phyloP scores from a whole-genome alignment of 768 basidiomycete genomes.

The Paxillus rubicundulus region DNA sequence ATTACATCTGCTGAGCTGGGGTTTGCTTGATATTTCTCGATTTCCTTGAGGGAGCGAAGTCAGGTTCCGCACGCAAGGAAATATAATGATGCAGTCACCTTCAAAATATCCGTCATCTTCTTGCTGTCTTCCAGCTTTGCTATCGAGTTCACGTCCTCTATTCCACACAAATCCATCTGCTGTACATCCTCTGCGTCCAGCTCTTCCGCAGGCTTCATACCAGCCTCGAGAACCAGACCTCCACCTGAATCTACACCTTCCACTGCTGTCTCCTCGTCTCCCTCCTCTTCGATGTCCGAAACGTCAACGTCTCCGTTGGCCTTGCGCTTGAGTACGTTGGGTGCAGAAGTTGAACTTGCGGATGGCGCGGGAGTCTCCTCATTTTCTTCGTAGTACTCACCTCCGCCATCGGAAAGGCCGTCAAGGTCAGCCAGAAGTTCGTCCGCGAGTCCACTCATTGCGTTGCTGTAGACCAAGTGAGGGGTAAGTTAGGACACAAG shows the following conservation, averaged over 20 bases:
- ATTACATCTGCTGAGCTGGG: conserved; percentile 80
- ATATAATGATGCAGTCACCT: conserved; percentile 42
- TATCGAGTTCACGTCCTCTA: conserved; percentile 85
- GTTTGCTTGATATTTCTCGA: conserved; percentile 78
- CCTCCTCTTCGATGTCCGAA: conserved; percentile 52
- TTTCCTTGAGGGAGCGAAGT: conserved; percentile 55
- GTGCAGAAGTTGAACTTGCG: conserved; percentile 11
- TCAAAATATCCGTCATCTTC: conserved; percentile 82
- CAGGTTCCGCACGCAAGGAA: background rate
- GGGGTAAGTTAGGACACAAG: background rate
- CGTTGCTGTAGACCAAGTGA: background rate
- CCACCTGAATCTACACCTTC: conserved; percentile 43
- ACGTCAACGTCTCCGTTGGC: conserved; percentile 53
- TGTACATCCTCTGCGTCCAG: conserved; percentile 92
- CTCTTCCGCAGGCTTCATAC: conserved; percentile 92
- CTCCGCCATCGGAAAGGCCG: conserved; percentile 70
- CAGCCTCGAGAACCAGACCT: conserved; percentile 77
- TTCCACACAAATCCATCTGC: conserved; percentile 82
- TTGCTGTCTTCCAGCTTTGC: conserved; percentile 88
- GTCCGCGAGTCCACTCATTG: conserved; percentile 83
- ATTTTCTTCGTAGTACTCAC: conserved; percentile 46
- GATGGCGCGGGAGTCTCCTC: conserved; percentile 25
- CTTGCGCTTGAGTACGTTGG: conserved; percentile 59
- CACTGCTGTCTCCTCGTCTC: conserved; percentile 12
- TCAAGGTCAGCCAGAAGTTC: conserved; percentile 93